These are phyloP conservation scores for Ascochyta rabiei DNA, from an alignment of 2,329 filamentous ascomycete species.

Conservation along the genomic window DNA sequence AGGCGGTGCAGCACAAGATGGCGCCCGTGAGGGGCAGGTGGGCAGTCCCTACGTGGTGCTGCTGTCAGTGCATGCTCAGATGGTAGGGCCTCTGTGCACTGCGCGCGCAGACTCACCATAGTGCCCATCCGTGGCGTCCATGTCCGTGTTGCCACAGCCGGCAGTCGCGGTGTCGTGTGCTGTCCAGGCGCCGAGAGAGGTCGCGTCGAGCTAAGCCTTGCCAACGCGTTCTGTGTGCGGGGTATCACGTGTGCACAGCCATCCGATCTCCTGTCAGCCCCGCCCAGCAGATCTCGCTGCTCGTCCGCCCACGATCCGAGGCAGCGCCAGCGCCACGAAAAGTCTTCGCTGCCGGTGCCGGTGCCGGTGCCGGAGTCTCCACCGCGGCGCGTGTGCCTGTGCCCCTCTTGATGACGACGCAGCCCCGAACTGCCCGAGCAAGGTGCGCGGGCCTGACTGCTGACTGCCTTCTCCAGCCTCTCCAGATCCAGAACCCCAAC, in stretches of 20 bases:
- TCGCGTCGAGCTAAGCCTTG: conserved; percentile 8
- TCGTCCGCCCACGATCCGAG: conserved; percentile 13
- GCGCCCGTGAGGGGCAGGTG: conserved; percentile 60
- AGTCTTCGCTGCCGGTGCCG: conserved; percentile 19
- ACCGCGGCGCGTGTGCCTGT: background rate
- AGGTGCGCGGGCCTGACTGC: conserved; percentile 8
- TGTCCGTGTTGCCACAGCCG: conserved; percentile 26
- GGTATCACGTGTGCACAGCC: conserved; percentile 5
- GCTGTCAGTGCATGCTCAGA: conserved; percentile 15
- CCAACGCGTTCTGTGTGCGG: conserved; percentile 11
- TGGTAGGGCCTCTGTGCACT: background rate
- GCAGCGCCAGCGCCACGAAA: conserved; percentile 17
- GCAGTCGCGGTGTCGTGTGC: conserved; percentile 28
- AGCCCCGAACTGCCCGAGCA: background rate
- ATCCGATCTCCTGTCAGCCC: background rate
- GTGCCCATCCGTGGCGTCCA: conserved; percentile 32
- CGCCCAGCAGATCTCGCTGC: conserved; percentile 19
- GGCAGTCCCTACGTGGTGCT: conserved; percentile 29
- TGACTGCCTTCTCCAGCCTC: conserved; percentile 15
- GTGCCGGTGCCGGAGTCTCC: too few relatives aligned
- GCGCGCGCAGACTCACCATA: conserved; percentile 31
- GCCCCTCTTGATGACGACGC: conserved; percentile 20
- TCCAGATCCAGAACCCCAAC: conserved; percentile 19
- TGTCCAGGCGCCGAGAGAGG: conserved; percentile 10
- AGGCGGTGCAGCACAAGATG: conserved; percentile 86